Percentiles rank a stretch among this genome's conserved stretches.
These are phyloP conservation scores for Apiotrichum domesticum DNA, from an alignment of 1,284 basidiomycete species.

Conservation along the genomic window DNA sequence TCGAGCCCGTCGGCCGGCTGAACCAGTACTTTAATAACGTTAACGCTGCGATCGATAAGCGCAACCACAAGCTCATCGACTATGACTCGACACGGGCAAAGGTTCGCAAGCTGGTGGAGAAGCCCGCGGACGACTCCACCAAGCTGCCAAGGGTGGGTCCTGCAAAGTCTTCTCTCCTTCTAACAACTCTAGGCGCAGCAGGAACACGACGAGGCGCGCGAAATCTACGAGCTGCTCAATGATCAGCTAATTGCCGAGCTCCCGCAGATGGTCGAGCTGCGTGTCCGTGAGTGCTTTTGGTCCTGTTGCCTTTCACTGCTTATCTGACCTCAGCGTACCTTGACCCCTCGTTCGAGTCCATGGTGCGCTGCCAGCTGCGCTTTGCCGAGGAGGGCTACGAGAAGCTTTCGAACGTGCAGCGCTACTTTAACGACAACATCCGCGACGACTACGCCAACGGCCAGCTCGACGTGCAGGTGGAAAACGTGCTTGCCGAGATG, in stretches of 20 bases:
- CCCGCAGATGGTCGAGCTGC: slow-evolving; percentile 85
- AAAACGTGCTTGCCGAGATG: slow-evolving; percentile 93
- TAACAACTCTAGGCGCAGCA: slow-evolving; percentile 66
- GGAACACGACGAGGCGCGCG: slow-evolving; percentile 87
- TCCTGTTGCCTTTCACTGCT: too few species aligned
- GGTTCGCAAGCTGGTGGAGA: slow-evolving; percentile 82
- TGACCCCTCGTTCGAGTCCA: slow-evolving; percentile 96
- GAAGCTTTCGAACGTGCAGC: slow-evolving; percentile 91
- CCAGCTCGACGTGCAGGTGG: slow-evolving; percentile 90
- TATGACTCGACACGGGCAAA: slow-evolving; percentile 88
- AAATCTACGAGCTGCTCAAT: slow-evolving; percentile 90
- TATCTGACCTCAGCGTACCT: slow-evolving; percentile 58
- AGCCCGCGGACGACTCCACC: slow-evolving; percentile 86
- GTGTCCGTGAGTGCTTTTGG: slow-evolving; percentile 58
- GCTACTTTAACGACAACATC: slow-evolving; percentile 84
- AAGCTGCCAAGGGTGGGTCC: slow-evolving; percentile 71
- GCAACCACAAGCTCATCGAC: slow-evolving; percentile 96
- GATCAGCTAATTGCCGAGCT: slow-evolving; percentile 85
- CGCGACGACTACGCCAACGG: slow-evolving; percentile 96
- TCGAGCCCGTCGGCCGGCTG: slow-evolving; percentile 94
- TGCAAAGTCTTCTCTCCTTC: slow-evolving; percentile 2
- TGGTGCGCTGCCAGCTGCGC: slow-evolving; percentile 95
- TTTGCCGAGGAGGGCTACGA: slow-evolving; percentile 98
- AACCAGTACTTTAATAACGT: slow-evolving; percentile 90
- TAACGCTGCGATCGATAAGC: slow-evolving; percentile 88